Evolutionary conservation across 2,329 filamentous ascomycete genomes (phyloP).

Genomic region (Trichoderma sp.): DNA sequence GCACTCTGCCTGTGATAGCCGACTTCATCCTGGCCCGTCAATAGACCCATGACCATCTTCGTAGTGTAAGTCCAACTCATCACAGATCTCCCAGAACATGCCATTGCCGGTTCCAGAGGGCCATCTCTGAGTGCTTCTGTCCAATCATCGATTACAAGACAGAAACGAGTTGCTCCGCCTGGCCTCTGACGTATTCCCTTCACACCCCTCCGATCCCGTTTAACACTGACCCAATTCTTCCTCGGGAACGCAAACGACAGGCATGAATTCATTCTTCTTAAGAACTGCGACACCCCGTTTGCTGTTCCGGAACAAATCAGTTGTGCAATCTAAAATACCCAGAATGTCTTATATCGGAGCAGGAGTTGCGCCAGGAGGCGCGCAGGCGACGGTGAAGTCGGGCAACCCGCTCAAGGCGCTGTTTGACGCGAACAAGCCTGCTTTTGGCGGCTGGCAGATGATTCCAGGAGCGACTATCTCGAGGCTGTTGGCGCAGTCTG

Average conservation of each 20-base stretch:
- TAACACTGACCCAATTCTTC: neutral
- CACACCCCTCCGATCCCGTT: neutral
- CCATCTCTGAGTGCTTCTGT: neutral
- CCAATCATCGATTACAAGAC: neutral
- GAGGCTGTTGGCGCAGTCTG: constrained; percentile 57
- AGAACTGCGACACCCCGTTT: neutral
- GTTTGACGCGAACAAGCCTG: constrained; percentile 48
- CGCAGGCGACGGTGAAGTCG: constrained; percentile 38
- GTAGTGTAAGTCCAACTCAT: neutral
- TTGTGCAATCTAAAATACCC: neutral
- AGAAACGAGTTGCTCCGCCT: neutral
- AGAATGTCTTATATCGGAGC: constrained; percentile 13
- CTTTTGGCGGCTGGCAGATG: constrained; percentile 63
- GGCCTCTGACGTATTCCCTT: neutral
- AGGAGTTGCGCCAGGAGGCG: neutral
- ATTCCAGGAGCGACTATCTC: constrained; percentile 60
- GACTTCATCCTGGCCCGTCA: neutral
- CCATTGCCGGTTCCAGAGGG: neutral
- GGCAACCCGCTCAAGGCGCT: constrained; percentile 50
- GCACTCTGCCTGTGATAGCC: neutral
- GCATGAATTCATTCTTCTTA: constrained; percentile 10
- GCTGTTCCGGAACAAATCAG: neutral
- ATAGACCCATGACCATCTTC: neutral
- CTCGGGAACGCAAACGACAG: neutral
- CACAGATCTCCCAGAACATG: neutral